Evolutionary conservation across 2,329 filamentous ascomycete species (phyloP).

Genomic region (Dryadomyces quercus-mongolicae): DNA sequence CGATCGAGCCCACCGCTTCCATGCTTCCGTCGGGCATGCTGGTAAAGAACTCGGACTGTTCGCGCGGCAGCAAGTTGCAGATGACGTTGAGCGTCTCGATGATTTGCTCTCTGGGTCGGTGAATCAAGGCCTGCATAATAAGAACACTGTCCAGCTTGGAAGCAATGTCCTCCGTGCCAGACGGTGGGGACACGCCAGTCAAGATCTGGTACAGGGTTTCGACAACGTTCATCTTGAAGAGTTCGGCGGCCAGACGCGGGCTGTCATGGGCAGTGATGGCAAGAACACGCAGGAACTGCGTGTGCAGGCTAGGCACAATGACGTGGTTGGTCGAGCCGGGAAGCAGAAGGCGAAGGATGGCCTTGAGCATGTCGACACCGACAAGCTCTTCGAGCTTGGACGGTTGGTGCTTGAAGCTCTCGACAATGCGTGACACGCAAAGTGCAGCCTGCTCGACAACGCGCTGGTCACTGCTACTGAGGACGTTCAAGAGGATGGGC

Average conservation of each 20-base stretch:
- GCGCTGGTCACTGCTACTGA: slow-evolving; percentile 86
- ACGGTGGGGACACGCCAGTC: slow-evolving; percentile 86
- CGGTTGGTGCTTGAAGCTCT: slow-evolving; percentile 87
- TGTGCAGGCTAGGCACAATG: slow-evolving; percentile 89
- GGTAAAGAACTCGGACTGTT: neutral
- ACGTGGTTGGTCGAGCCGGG: slow-evolving; percentile 84
- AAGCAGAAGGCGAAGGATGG: slow-evolving; percentile 74
- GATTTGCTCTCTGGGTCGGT: slow-evolving; percentile 88
- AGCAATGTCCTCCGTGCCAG: slow-evolving; percentile 62
- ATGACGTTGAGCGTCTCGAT: slow-evolving; percentile 96
- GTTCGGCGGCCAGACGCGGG: slow-evolving; percentile 71
- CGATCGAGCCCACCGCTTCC: neutral
- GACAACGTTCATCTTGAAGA: slow-evolving; percentile 93
- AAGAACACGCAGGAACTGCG: slow-evolving; percentile 84
- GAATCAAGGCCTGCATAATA: slow-evolving; percentile 97
- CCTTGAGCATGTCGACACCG: slow-evolving; percentile 73
- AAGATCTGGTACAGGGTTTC: slow-evolving; percentile 96
- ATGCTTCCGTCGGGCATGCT: slow-evolving; percentile 34
- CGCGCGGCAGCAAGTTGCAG: slow-evolving; percentile 61
- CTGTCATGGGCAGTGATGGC: slow-evolving; percentile 85
- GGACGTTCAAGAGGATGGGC: slow-evolving; percentile 83
- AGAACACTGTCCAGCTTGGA: slow-evolving; percentile 90
- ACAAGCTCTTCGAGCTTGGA: slow-evolving; percentile 86
- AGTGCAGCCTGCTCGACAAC: slow-evolving; percentile 95
- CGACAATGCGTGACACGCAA: slow-evolving; percentile 89